Conservation (phyloP, 1,139 yeast species). For the Nadsonia starkeyi-henricii region DNA sequence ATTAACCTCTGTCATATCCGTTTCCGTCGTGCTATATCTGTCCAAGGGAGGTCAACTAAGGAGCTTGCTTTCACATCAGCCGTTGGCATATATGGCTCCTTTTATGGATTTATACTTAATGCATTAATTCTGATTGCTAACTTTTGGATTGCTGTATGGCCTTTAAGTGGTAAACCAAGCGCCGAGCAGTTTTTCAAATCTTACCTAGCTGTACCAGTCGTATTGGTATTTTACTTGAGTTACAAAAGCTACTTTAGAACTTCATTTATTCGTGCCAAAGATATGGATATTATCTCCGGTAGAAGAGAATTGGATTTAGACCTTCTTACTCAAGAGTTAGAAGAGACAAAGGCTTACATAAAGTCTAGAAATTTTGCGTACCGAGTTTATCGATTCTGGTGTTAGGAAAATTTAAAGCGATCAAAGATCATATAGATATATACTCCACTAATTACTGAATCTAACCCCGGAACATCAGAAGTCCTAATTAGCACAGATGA, state of each 20-base stretch:
- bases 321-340: constrained; percentile 34
- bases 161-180: constrained; percentile 33
- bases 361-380: constrained; percentile 24
- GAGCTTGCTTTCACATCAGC: constrained; percentile 63
- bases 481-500: too few species aligned
- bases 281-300: constrained; percentile 36
- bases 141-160: constrained; percentile 68
- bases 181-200: constrained; percentile 36
- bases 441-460: too few species aligned
- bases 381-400: constrained; percentile 34
- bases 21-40: constrained; percentile 60
- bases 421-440: too few species aligned
- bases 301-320: constrained; percentile 43
- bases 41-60: constrained; percentile 45
- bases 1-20: constrained; percentile 65
- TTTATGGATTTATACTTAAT: constrained; percentile 48
- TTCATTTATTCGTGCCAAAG: constrained; percentile 24
- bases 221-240: constrained; percentile 33
- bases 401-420: constrained; percentile 21
- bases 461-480: too few species aligned
- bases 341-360: constrained; percentile 30
- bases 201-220: constrained; percentile 41
- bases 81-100: constrained; percentile 59
- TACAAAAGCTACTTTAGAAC: constrained; percentile 36
- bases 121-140: constrained; percentile 58